Conservation (phyloP, 139 green algal species). For the Chlamydomonas asymmetrica region DNA sequence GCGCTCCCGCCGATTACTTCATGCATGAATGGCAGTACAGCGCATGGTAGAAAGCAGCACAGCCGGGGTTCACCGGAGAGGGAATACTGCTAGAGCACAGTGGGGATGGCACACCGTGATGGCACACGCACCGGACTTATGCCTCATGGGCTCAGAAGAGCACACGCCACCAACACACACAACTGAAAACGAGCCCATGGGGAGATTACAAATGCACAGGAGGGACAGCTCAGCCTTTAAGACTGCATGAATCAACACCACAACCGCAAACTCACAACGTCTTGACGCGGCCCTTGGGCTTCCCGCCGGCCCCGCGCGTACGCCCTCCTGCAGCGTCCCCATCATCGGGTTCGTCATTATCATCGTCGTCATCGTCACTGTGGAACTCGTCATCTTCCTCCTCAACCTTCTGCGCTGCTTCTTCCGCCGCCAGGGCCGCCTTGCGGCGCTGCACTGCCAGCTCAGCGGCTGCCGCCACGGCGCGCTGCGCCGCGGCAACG, state of each 20-base stretch:
- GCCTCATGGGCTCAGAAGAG: too few species aligned
- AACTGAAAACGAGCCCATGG: too few species aligned
- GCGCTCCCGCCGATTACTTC: constrained; percentile 19
- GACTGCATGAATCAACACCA: too few species aligned
- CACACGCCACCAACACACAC: too few species aligned
- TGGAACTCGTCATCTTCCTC: neutral
- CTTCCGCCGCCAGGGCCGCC: too few species aligned
- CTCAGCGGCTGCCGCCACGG: too few species aligned
- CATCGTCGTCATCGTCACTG: neutral
- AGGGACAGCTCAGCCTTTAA: neutral
- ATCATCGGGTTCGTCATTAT: neutral
- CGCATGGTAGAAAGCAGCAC: neutral
- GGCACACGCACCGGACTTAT: too few species aligned
- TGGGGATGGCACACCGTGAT: too few species aligned
- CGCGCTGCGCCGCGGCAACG: neutral
- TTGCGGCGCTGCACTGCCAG: too few species aligned
- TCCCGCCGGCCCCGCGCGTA: neutral
- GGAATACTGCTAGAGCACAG: too few species aligned
- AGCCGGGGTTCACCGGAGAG: neutral
- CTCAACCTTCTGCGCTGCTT: neutral
- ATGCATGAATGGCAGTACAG: neutral
- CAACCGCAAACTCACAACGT: neutral
- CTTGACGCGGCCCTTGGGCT: neutral
- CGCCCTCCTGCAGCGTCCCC: neutral
- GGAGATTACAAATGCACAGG: neutral